Evolutionary conservation across 371 early-diverging fungal genomes (phyloP).

Genomic region (Mucor indicus): DNA sequence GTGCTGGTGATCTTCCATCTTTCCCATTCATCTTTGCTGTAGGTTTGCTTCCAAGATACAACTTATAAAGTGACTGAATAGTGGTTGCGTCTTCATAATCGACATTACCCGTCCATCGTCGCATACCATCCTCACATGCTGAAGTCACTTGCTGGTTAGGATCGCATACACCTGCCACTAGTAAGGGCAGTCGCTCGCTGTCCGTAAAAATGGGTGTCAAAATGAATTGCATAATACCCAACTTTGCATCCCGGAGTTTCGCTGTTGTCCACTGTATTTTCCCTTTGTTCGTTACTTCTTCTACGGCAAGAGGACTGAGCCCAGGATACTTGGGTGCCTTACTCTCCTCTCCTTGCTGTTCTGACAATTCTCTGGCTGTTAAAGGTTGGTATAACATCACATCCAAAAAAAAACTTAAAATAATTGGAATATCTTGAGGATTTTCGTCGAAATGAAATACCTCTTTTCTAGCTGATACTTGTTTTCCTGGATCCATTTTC

Average conservation of each 20-base stretch:
- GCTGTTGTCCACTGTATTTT: constrained; percentile 62
- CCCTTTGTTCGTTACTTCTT: constrained; percentile 61
- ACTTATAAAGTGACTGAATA: constrained; percentile 57
- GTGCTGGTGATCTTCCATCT: constrained; percentile 37
- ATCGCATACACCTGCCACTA: constrained; percentile 66
- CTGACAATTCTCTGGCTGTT: constrained; percentile 18
- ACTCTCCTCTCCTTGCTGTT: constrained; percentile 5
- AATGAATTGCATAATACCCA: constrained; percentile 40
- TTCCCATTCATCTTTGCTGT: constrained; percentile 15
- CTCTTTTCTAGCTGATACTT: constrained; percentile 41
- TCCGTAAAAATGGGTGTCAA: constrained; percentile 44
- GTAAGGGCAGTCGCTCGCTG: constrained; percentile 55
- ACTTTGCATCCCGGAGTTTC: constrained; percentile 42
- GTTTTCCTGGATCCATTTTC: constrained; percentile 47
- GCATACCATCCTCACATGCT: constrained; percentile 75
- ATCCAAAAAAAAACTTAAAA: constrained; percentile 62
- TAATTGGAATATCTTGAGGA: constrained; percentile 52
- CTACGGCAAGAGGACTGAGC: constrained; percentile 53
- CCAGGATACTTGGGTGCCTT: constrained; percentile 19
- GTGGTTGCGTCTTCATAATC: constrained; percentile 57
- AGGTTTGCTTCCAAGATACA: constrained; percentile 58
- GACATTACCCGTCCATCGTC: constrained; percentile 53
- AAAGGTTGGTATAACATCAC: constrained; percentile 64
- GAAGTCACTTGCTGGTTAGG: constrained; percentile 61
- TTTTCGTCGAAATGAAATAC: constrained; percentile 54